Conservation (phyloP, 1,284 basidiomycete species). For the Volvariella volvacea region DNA sequence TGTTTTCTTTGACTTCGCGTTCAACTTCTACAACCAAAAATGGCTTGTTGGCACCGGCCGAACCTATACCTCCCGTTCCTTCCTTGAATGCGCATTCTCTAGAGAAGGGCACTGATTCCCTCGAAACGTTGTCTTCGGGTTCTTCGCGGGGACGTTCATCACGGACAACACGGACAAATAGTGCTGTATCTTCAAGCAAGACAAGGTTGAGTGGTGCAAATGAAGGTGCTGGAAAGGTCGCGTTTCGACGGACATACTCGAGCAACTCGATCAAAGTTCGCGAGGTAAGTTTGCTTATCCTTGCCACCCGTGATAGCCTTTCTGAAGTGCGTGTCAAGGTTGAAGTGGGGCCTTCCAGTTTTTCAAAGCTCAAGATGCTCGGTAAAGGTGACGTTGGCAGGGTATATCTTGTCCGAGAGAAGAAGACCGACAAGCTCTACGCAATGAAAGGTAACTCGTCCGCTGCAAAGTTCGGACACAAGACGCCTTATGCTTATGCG, state of each 20-base stretch:
- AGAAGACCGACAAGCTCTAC: slow-evolving; percentile 88
- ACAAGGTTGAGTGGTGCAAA: slow-evolving; percentile 33
- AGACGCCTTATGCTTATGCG: slow-evolving; percentile 22
- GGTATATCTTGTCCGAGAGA: slow-evolving; percentile 93
- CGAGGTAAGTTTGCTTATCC: slow-evolving; percentile 44
- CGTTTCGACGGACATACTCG: slow-evolving; percentile 92
- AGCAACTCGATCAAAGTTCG: slow-evolving; percentile 97
- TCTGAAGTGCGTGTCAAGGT: slow-evolving; percentile 41
- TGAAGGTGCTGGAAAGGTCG: slow-evolving; percentile 53
- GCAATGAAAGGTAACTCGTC: slow-evolving; percentile 84
- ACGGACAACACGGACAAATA: slow-evolving; percentile 20
- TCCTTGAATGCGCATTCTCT: slow-evolving; percentile 37
- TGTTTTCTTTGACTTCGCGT: slow-evolving; percentile 61
- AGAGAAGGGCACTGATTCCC: slow-evolving; percentile 57
- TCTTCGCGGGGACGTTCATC: slow-evolving; percentile 51
- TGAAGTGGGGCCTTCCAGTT: slow-evolving; percentile 86
- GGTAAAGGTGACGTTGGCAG: slow-evolving; percentile 96
- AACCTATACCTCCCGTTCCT: slow-evolving; percentile 46
- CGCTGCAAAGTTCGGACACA: slow-evolving; percentile 19
- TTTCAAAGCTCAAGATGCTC: slow-evolving; percentile 91
- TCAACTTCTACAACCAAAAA: slow-evolving; percentile 58
- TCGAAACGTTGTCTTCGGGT: slow-evolving; percentile 68
- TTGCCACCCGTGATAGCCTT: slow-evolving; percentile 2
- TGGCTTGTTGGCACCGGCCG: slow-evolving; percentile 68
- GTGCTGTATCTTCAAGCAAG: slow-evolving; percentile 27